phyloP scores from a whole-genome alignment of 2,329 filamentous ascomycete genomes.

The Fusarium avenaceum region DNA sequence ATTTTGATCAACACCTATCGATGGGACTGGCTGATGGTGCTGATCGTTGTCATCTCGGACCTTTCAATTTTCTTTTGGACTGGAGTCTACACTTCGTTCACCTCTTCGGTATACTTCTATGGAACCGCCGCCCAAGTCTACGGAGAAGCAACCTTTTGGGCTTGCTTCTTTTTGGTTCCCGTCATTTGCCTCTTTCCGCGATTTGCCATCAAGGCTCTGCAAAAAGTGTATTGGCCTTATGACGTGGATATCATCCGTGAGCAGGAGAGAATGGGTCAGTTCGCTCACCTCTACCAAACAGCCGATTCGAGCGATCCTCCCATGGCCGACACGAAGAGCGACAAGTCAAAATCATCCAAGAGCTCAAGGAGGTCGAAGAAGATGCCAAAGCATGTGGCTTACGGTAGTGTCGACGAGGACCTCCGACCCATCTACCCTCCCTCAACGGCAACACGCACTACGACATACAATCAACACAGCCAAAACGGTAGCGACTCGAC shows the following conservation, averaged over 20 bases:
- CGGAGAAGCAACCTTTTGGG: slow-evolving; percentile 87
- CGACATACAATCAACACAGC: slow-evolving; percentile 80
- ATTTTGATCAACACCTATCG: slow-evolving; percentile 96
- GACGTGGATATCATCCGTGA: slow-evolving; percentile 97
- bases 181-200: slow-evolving; percentile 88
- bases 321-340: slow-evolving; percentile 57
- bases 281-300: slow-evolving; percentile 72
- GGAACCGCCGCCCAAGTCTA: slow-evolving; percentile 84
- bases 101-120: slow-evolving; percentile 73
- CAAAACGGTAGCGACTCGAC: slow-evolving; percentile 96
- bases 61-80: slow-evolving; percentile 97
- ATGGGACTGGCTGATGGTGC: slow-evolving; percentile 96
- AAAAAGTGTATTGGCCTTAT: slow-evolving; percentile 93
- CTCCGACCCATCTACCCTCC: slow-evolving; percentile 93
- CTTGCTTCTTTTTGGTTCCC: slow-evolving; percentile 81
- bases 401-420: slow-evolving; percentile 84
- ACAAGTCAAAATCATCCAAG: slow-evolving; percentile 70
- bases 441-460: slow-evolving; percentile 83
- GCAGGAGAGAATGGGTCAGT: slow-evolving; percentile 86
- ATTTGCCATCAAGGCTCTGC: slow-evolving; percentile 86
- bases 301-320: slow-evolving; percentile 53
- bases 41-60: slow-evolving; percentile 85
- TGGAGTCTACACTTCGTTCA: slow-evolving; percentile 78
- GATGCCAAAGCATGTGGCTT: slow-evolving; percentile 68
- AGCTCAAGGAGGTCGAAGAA: slow-evolving; percentile 58